Base-by-base conservation (phyloP, 2,329 filamentous ascomycete species). In the Penicillium frequentans region DNA sequence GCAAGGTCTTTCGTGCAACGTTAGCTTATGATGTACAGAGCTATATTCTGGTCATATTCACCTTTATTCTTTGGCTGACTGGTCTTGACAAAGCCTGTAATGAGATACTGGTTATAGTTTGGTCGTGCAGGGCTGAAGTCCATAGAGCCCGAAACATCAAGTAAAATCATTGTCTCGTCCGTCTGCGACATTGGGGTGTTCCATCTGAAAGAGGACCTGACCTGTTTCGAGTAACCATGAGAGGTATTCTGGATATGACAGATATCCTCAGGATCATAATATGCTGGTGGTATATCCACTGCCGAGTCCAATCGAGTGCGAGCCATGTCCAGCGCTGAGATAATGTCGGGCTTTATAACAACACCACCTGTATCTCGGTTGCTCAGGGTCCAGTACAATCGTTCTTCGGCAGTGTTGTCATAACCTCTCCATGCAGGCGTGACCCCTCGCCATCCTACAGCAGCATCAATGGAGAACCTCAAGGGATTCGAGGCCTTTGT, bases 101-200 rank as follows among this genome's bases (percentile, higher is more conserved):
- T 75, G 10, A 80, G 70, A 64, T 77, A 81, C 55, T 77, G 68
- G 50, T 79, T 69, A 57, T 79, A 79, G 5, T 73, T 64, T 8
- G 79, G 78, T 43, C 75, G 71, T 27, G 76, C 55, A 1, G 79
- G 77, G n/a, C 76, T 70, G 59, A 77, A 79, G 51, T 77, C 73
- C 79, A 82, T 81, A 0, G 77, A 79, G 4, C 74, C 77, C n/a
- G 77, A 80, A 1, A 78, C 75, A 63, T 81, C 79, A n/a, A 82
- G 64, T 16, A 82, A 59, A 47, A 82, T 77, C 77, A 81, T 79
- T 0, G 77, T 80, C 57, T 81, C 73, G 57, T 81, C 79, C 1
- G 68, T 73, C 3, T 76, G 62, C 29, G 64, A 54, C 59, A 77
- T 72, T 1, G 73, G 73, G 5, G 65, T 64, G 61, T 78, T 73